These are phyloP conservation scores for Boehmeria nivea DNA, from an alignment of 306 rosid species.

Conservation along the genomic window DNA sequence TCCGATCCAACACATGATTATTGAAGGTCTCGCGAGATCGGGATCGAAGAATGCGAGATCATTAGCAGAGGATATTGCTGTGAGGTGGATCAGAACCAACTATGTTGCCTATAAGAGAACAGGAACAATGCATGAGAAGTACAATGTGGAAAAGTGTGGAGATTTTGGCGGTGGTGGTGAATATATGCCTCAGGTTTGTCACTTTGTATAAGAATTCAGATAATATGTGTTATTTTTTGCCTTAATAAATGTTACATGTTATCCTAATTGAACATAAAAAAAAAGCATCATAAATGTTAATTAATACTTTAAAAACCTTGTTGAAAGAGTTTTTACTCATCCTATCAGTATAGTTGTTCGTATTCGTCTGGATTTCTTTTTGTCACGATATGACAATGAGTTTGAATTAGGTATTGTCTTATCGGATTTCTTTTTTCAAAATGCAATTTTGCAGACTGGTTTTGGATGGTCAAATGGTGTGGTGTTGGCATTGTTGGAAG, in stretches of 20 bases:
- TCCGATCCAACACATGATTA: slow-evolving; percentile 85
- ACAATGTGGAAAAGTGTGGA: slow-evolving; percentile 67
- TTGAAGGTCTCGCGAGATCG: slow-evolving; percentile 75
- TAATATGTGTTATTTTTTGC: too few species aligned
- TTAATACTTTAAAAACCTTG: too few species aligned
- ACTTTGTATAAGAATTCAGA: too few species aligned
- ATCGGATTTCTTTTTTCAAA: too few species aligned
- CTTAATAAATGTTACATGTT: too few species aligned
- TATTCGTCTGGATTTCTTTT: too few species aligned
- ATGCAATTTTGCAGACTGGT: slow-evolving; percentile 68
- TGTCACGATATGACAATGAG: too few species aligned
- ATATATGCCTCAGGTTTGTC: slow-evolving; percentile 63
- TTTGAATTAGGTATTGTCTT: too few species aligned
- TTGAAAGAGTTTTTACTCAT: too few species aligned
- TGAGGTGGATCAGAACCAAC: slow-evolving; percentile 76
- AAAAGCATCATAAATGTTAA: too few species aligned
- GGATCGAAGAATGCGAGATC: slow-evolving; percentile 61
- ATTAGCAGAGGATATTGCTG: slow-evolving; percentile 66
- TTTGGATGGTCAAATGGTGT: slow-evolving; percentile 97
- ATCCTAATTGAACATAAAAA: too few species aligned
- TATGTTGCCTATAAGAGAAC: slow-evolving; percentile 62
- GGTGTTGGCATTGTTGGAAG: slow-evolving; percentile 84
- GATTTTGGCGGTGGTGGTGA: slow-evolving; percentile 83
- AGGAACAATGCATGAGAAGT: slow-evolving; percentile 77
- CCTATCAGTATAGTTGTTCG: too few species aligned